These are phyloP conservation scores for Scorias spongiosa DNA, from an alignment of 2,329 filamentous ascomycete species.

Conservation along the genomic window DNA sequence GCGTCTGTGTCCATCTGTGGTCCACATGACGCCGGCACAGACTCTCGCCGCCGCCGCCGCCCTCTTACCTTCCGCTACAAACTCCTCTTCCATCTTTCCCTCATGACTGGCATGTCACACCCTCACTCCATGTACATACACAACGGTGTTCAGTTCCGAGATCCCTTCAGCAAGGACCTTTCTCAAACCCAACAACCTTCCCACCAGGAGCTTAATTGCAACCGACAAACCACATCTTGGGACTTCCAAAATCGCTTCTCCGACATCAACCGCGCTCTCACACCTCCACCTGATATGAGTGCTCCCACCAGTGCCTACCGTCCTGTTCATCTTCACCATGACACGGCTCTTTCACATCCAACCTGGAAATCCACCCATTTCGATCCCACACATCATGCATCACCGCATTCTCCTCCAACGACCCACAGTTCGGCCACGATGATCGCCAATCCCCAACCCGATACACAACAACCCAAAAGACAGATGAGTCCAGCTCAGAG, in stretches of 20 bases:
- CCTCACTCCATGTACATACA: conserved; percentile 20
- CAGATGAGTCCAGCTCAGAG: background rate
- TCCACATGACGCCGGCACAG: background rate
- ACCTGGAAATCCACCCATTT: background rate
- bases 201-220: background rate
- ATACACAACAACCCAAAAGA: background rate
- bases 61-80: background rate
- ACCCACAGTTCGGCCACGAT: background rate
- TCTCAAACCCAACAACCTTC: conserved; percentile 4
- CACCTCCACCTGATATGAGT: conserved; percentile 23
- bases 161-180: conserved; percentile 18
- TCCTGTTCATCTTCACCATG: conserved; percentile 4
- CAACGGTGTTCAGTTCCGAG: conserved; percentile 18
- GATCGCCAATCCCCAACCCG: background rate
- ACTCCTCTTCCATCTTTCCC: conserved; percentile 3
- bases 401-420: background rate
- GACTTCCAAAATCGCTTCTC: conserved; percentile 6
- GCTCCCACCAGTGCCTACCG: conserved; percentile 3
- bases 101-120: conserved; percentile 11
- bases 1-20: background rate
- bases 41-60: background rate
- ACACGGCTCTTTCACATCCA: background rate
- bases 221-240: conserved; percentile 7
- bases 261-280: conserved; percentile 14
- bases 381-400: conserved; percentile 1